Percentiles rank a stretch among this genome's conserved stretches.
Evolutionary conservation across 345 rosid species (phyloP).

Genomic region (Iberis pinnata): DNA sequence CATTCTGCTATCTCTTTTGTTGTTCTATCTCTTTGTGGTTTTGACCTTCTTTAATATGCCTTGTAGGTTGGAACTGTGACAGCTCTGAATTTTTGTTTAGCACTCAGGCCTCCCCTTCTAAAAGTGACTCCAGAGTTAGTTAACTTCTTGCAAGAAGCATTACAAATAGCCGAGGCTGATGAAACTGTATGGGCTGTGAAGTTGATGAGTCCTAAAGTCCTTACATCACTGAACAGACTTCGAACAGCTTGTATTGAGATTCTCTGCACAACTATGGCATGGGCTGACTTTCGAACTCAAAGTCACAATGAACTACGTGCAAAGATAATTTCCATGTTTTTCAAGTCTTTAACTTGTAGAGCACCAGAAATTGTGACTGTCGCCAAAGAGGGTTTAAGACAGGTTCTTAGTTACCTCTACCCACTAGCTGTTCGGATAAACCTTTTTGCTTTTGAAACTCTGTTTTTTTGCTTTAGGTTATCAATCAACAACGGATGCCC

Average conservation of each 20-base stretch:
- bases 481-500: constrained; percentile 95
- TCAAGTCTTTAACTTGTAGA: constrained; percentile 88
- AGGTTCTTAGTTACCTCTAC: constrained; percentile 39
- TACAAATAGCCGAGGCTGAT: constrained; percentile 98
- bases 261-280: constrained; percentile 93
- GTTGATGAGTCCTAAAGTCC: constrained; percentile 80
- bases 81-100: constrained; percentile 90
- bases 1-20: constrained; percentile 11
- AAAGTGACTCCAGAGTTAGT: constrained; percentile 88
- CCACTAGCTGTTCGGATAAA: constrained; percentile 13
- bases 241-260: constrained; percentile 95
- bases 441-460: constrained; percentile 8
- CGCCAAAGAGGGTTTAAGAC: constrained; percentile 95
- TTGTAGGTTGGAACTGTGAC: constrained; percentile 90
- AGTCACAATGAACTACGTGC: constrained; percentile 80
- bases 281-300: constrained; percentile 89
- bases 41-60: constrained; percentile 28
- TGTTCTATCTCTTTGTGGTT: constrained; percentile 7
- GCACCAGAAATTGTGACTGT: constrained; percentile 94
- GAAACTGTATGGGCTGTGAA: constrained; percentile 85
- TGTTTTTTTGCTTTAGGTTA: constrained; percentile 50
- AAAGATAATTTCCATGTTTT: constrained; percentile 96
- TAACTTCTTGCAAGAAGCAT: constrained; percentile 91
- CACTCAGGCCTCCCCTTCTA: constrained; percentile 95
- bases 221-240: constrained; percentile 70